Evolutionary conservation across 2,329 filamentous ascomycete species (phyloP).

Genomic region (Cytospora chrysosperma): DNA sequence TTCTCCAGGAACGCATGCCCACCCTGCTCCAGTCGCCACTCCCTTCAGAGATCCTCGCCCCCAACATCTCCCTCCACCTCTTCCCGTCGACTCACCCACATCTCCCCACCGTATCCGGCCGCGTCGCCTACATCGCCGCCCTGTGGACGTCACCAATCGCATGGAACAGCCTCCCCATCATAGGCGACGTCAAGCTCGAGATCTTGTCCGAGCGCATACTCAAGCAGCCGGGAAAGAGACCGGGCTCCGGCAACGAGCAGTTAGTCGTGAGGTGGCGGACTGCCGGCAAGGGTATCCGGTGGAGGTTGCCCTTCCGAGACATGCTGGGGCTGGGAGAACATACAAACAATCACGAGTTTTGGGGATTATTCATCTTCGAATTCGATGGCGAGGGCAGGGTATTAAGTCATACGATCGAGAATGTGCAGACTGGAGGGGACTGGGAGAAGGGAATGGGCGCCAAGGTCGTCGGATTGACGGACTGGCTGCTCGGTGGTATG

Average conservation of each 20-base stretch:
- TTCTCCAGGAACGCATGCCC: conserved; percentile 66
- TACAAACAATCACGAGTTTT: conserved; percentile 71
- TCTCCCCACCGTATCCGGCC: conserved; percentile 87
- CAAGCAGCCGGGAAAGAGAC: conserved; percentile 49
- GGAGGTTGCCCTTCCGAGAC: conserved; percentile 30
- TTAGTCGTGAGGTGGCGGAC: conserved; percentile 91
- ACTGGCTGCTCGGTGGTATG: conserved; percentile 87
- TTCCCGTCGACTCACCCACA: conserved; percentile 79
- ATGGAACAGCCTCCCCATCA: conserved; percentile 88
- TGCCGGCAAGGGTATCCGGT: conserved; percentile 44
- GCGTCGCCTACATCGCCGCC: conserved; percentile 87
- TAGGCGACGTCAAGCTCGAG: conserved; percentile 84
- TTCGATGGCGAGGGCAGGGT: conserved; percentile 88
- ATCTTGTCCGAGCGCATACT: conserved; percentile 90
- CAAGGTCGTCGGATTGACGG: conserved; percentile 85
- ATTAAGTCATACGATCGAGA: conserved; percentile 87
- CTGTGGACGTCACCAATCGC: conserved; percentile 95
- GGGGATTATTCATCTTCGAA: conserved; percentile 90
- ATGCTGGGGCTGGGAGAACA: conserved; percentile 31
- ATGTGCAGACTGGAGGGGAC: conserved; percentile 77
- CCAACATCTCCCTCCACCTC: conserved; percentile 68
- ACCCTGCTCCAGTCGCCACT: conserved; percentile 65
- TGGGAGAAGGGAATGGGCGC: conserved; percentile 80
- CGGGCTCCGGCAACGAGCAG: conserved; percentile 69
- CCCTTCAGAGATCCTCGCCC: conserved; percentile 73